A percentile compares a stretch with the other conserved stretches of the same genome.
These are phyloP conservation scores for Mortierella sp. DNA, from an alignment of 371 early-diverging fungal genomes.

Conservation along the genomic window DNA sequence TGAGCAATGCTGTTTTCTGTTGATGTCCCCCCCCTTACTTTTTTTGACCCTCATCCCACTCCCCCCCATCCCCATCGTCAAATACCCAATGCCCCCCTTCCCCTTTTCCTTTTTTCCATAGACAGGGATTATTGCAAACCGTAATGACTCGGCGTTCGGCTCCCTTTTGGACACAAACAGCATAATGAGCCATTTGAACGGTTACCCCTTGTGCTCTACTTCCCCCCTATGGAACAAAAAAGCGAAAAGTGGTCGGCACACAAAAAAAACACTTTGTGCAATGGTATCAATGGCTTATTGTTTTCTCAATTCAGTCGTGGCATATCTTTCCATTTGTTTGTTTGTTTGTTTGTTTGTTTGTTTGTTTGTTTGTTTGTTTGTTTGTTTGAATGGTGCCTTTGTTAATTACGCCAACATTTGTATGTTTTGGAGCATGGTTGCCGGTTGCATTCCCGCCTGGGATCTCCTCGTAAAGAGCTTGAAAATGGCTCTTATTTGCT, in stretches of 20 bases:
- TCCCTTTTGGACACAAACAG: background rate
- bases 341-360: no score
- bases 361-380: no score
- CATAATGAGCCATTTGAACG: background rate
- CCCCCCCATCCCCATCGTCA: background rate
- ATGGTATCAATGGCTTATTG: no score
- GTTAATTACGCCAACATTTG: no score
- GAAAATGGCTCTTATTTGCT: no score
- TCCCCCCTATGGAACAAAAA: background rate
- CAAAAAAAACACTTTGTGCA: no score
- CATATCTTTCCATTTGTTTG: no score
- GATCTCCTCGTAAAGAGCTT: no score
- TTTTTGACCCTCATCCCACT: background rate
- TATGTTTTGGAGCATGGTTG: no score
- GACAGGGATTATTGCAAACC: background rate
- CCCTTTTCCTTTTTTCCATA: background rate
- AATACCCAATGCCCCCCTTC: background rate
- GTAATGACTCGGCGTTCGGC: background rate
- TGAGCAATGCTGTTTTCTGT: slow-evolving; percentile 7
- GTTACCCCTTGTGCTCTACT: background rate
- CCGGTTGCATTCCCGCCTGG: no score
- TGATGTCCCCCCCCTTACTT: slow-evolving; percentile 18
- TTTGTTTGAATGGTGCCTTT: no score
- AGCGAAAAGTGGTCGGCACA: background rate
- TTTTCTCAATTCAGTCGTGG: no score